A percentile compares a stretch with the other conserved stretches of the same genome.
phyloP scores from a whole-genome alignment of 495 filamentous ascomycete species.

The Glutinoglossum americanum region DNA sequence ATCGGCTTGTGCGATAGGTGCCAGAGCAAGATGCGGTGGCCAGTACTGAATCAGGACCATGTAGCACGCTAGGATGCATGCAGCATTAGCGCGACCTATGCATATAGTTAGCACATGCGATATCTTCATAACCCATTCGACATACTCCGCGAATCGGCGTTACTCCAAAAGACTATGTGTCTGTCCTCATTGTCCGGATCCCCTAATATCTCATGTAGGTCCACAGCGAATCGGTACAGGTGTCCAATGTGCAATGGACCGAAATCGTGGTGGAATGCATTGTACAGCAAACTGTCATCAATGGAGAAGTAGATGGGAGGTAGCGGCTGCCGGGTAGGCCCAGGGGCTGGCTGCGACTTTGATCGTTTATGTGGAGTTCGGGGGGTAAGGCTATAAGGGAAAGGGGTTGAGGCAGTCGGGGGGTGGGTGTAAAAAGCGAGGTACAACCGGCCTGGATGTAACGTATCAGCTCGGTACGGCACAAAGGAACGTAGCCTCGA shows the following conservation, averaged over 20 bases:
- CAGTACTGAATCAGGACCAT: conserved; percentile 98
- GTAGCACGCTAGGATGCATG: conserved; percentile 86
- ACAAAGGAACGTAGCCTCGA: not conserved
- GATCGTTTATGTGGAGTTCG: conserved; percentile 45
- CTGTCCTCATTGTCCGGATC: conserved; percentile 65
- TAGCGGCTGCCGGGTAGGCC: conserved; percentile 19
- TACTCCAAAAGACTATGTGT: conserved; percentile 86
- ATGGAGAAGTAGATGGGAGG: conserved; percentile 86
- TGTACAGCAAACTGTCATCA: conserved; percentile 83
- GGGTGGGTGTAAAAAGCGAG: conserved; percentile 75
- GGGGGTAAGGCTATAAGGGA: conserved; percentile 53
- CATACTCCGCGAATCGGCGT: conserved; percentile 71
- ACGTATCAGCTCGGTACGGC: not conserved
- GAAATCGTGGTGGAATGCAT: conserved; percentile 97
- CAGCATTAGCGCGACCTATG: conserved; percentile 73
- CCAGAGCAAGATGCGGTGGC: conserved; percentile 95
- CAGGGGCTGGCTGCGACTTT: conserved; percentile 39
- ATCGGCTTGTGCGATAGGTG: conserved; percentile 86
- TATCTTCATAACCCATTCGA: conserved; percentile 3
- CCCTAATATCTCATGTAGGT: conserved; percentile 85
- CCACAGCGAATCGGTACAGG: conserved; percentile 82
- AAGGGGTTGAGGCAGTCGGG: conserved; percentile 58
- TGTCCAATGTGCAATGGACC: conserved; percentile 94
- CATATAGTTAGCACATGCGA: not conserved
- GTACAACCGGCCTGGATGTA: conserved; percentile 62